These are phyloP conservation scores for Coemansia asiatica DNA, from an alignment of 192 early-diverging fungal species.

Conservation along the genomic window DNA sequence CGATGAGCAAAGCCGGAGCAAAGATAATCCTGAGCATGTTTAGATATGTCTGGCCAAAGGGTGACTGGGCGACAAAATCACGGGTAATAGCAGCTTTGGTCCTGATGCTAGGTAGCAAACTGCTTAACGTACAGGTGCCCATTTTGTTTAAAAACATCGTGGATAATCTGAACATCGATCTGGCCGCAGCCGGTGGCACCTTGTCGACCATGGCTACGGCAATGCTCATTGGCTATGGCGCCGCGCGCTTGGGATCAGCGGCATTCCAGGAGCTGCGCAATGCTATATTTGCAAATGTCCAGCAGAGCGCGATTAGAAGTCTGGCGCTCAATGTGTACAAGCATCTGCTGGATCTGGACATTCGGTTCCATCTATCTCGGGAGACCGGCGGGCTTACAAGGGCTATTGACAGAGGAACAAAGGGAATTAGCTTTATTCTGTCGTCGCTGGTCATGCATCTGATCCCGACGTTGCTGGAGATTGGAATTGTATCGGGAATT, in stretches of 20 bases:
- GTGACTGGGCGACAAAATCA: conserved; percentile 76
- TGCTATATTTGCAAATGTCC: conserved; percentile 90
- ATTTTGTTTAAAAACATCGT: conserved; percentile 93
- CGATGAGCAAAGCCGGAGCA: conserved; percentile 47
- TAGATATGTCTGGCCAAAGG: conserved; percentile 90
- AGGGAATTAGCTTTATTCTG: conserved; percentile 96
- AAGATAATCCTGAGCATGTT: conserved; percentile 72
- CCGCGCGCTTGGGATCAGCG: conserved; percentile 79
- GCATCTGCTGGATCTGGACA: conserved; percentile 85
- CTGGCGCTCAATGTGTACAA: conserved; percentile 87
- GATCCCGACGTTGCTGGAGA: conserved; percentile 91
- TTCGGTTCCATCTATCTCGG: conserved; percentile 87
- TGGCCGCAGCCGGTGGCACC: conserved; percentile 61
- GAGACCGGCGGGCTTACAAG: conserved; percentile 97
- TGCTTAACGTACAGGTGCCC: conserved; percentile 92
- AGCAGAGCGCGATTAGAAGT: conserved; percentile 88
- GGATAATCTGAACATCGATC: conserved; percentile 76
- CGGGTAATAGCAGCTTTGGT: conserved; percentile 82
- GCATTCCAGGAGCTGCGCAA: conserved; percentile 88
- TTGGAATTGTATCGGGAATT: conserved; percentile 90
- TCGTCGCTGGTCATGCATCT: conserved; percentile 95
- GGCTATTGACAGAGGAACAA: conserved; percentile 93
- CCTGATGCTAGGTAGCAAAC: conserved; percentile 80
- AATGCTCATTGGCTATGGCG: conserved; percentile 93
- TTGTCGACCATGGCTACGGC: conserved; percentile 82